Percentiles rank a stretch among this genome's conserved stretches.
Conservation (phyloP, 2,329 filamentous ascomycete species). For the Rhinocladiella similis region DNA sequence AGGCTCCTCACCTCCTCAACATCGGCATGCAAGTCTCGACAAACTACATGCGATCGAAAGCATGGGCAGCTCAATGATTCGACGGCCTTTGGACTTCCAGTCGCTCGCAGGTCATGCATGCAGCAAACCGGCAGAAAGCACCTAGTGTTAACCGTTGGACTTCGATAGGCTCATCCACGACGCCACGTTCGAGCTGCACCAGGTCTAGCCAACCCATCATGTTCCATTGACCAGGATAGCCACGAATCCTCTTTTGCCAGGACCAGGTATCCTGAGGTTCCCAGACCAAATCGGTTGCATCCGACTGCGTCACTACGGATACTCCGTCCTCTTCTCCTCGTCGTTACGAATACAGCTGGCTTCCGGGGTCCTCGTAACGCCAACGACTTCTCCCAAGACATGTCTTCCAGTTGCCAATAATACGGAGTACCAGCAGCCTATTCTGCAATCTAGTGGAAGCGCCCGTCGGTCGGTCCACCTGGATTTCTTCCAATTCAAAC, state of each 20-base stretch:
- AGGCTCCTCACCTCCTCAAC: too few species aligned
- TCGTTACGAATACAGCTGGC: background rate
- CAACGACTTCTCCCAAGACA: background rate
- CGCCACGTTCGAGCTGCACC: constrained; percentile 5
- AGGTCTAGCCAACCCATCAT: background rate
- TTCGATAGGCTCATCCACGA: background rate
- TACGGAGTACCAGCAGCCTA: too few species aligned
- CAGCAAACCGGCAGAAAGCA: background rate
- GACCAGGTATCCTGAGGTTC: background rate
- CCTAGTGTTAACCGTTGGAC: background rate
- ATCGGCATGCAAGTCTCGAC: too few species aligned
- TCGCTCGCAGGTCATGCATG: background rate
- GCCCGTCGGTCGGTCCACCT: too few species aligned
- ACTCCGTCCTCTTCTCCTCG: background rate
- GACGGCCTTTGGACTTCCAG: too few species aligned
- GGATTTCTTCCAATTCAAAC: background rate
- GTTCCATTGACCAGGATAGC: constrained; percentile 8
- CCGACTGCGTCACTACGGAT: constrained; percentile 8
- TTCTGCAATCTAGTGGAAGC: too few species aligned
- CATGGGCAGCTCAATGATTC: too few species aligned
- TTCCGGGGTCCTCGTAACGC: background rate
- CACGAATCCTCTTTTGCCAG: background rate
- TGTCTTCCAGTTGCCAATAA: background rate
- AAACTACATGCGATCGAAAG: too few species aligned
- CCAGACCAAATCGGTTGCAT: constrained; percentile 11